A percentile compares a stretch with the other conserved stretches of the same genome.
These are phyloP conservation scores for Cutaneotrichosporon dermatis DNA, from an alignment of 1,284 basidiomycete genomes.

Conservation along the genomic window DNA sequence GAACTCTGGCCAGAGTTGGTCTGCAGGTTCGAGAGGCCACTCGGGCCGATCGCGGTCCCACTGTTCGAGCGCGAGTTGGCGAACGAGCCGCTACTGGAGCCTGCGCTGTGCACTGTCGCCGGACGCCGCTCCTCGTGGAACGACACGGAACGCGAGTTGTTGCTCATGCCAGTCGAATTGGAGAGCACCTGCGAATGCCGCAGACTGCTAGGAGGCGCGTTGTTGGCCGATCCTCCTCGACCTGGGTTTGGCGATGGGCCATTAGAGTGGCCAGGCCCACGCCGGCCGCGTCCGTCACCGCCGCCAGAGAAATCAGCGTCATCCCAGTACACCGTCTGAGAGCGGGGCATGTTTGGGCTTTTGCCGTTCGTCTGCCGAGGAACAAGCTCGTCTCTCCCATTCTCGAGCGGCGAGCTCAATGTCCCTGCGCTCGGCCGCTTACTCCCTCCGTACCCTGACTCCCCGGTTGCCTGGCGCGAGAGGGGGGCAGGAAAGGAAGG, in stretches of 20 bases:
- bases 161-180: constrained; percentile 6
- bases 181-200: constrained; percentile 20
- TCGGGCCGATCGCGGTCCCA: constrained; percentile 13
- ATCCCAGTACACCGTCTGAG: constrained; percentile 46
- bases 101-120: constrained; percentile 9
- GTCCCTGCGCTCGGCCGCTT: constrained; percentile 8
- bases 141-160: constrained; percentile 17
- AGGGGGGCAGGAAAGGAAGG: constrained; percentile 21
- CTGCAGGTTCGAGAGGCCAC: neutral
- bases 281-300: neutral
- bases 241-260: neutral
- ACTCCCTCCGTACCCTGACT: constrained; percentile 7
- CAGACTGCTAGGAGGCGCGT: constrained; percentile 17
- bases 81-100: constrained; percentile 17
- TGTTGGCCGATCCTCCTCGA: neutral
- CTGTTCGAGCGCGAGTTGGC: constrained; percentile 15
- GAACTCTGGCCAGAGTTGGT: constrained; percentile 11
- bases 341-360: constrained; percentile 20
- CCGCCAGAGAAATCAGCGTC: constrained; percentile 32
- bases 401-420: neutral
- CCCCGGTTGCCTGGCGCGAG: constrained; percentile 16
- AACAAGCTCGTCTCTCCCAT: too few relatives aligned
- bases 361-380: neutral
- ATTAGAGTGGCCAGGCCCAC: neutral
- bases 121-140: constrained; percentile 17